Evolutionary conservation across 192 early-diverging fungal genomes (phyloP).

Genomic region (Podila minutissima): DNA sequence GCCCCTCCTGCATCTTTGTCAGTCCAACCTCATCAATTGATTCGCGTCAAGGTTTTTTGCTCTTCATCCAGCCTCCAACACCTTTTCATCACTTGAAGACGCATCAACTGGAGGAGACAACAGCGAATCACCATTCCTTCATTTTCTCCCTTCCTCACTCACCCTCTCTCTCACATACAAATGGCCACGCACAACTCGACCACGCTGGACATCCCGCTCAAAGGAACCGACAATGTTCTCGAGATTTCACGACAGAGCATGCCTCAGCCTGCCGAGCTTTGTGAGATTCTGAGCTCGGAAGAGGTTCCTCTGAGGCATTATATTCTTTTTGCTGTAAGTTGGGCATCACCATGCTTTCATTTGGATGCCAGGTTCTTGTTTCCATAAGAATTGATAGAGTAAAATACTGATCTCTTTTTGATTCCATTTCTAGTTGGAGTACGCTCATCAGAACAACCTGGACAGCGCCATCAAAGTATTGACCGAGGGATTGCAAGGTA

Average conservation of each 20-base stretch:
- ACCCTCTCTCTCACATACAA: no score
- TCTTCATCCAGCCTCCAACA: no score
- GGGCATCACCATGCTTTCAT: background rate
- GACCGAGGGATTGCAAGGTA: constrained; percentile 64
- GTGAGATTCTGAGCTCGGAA: constrained; percentile 77
- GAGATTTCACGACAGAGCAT: constrained; percentile 75
- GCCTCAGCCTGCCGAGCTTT: constrained; percentile 67
- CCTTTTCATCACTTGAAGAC: no score
- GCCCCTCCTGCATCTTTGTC: no score
- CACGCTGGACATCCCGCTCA: constrained; percentile 67
- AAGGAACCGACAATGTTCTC: constrained; percentile 72
- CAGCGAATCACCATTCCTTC: no score
- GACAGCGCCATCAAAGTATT: constrained; percentile 68
- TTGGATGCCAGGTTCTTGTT: background rate
- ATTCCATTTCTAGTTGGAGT: constrained; percentile 66
- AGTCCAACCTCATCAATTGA: no score
- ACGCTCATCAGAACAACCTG: constrained; percentile 71
- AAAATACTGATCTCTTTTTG: constrained; percentile 9
- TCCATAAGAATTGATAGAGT: background rate
- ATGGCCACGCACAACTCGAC: constrained; percentile 31
- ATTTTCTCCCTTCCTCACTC: no score
- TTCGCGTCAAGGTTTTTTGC: no score
- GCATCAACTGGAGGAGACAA: no score
- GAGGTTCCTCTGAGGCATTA: constrained; percentile 70
- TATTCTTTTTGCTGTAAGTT: constrained; percentile 72